These are phyloP conservation scores for Emergomyces orientalis DNA, from an alignment of 2,329 filamentous ascomycete species.

Conservation along the genomic window DNA sequence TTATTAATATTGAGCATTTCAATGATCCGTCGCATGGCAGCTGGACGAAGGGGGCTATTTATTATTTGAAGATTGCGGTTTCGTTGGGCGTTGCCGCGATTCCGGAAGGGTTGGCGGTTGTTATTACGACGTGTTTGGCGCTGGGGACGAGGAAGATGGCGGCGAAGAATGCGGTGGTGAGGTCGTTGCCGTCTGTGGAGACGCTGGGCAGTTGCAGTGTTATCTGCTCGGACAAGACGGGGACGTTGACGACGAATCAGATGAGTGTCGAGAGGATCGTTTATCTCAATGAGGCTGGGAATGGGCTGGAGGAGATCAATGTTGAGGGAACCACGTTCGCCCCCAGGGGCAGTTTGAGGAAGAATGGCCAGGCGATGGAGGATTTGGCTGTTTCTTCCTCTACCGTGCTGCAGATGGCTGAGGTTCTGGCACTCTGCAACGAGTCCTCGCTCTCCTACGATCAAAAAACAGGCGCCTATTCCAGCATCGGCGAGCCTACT, in stretches of 20 bases:
- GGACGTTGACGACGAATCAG: constrained; percentile 95
- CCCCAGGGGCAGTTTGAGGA: constrained; percentile 65
- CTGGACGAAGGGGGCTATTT: constrained; percentile 95
- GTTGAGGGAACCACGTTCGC: constrained; percentile 90
- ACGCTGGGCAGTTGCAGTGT: constrained; percentile 98
- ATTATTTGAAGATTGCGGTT: constrained; percentile 98
- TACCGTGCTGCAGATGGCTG: constrained; percentile 69
- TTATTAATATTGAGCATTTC: constrained; percentile 98
- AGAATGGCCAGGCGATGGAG: constrained; percentile 56
- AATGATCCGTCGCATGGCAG: constrained; percentile 85
- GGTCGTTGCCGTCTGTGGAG: constrained; percentile 92
- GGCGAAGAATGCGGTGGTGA: constrained; percentile 92
- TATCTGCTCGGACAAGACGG: constrained; percentile 98
- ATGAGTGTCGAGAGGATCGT: constrained; percentile 97
- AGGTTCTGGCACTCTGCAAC: constrained; percentile 71
- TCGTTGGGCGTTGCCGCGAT: constrained; percentile 97
- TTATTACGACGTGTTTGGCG: constrained; percentile 97
- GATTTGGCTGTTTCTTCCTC: constrained; percentile 62
- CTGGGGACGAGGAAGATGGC: constrained; percentile 98
- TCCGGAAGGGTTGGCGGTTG: constrained; percentile 91
- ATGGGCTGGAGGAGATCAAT: constrained; percentile 70
- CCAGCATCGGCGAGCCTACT: constrained; percentile 85
- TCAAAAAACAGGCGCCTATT: constrained; percentile 60
- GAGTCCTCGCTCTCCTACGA: constrained; percentile 79
- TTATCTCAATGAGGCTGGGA: constrained; percentile 65